These are phyloP conservation scores for Arthrinium puccinioides DNA, from an alignment of 2,329 filamentous ascomycete genomes.

Conservation along the genomic window DNA sequence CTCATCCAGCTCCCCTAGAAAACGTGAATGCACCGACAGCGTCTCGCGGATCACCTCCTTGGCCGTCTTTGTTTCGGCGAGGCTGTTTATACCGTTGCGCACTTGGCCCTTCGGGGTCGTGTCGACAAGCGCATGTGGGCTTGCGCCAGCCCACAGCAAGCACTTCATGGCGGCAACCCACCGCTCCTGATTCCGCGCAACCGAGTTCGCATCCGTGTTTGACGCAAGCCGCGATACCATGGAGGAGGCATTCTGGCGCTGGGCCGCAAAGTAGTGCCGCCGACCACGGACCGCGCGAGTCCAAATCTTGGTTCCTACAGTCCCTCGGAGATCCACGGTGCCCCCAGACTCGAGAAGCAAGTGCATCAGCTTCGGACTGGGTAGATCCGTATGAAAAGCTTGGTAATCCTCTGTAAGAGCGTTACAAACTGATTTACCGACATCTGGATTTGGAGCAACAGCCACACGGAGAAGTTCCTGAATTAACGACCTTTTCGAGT, in stretches of 20 bases:
- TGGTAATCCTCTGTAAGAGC: not conserved
- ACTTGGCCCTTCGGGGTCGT: not conserved
- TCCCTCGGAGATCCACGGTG: not conserved
- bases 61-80: not conserved
- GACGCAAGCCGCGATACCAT: conserved; percentile 12
- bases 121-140: conserved; percentile 2
- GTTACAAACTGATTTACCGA: not conserved
- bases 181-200: conserved; percentile 20
- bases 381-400: not conserved
- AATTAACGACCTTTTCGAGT: not conserved
- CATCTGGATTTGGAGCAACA: not conserved
- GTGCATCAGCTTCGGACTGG: not conserved
- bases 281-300: conserved; percentile 17
- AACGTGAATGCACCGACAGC: not conserved
- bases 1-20: not conserved
- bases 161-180: conserved; percentile 22
- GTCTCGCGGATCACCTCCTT: not conserved
- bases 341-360: not conserved
- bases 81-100: not conserved
- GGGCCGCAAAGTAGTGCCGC: conserved; percentile 20
- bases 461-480: not conserved
- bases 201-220: conserved; percentile 6
- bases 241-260: not conserved
- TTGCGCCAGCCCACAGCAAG: conserved; percentile 19
- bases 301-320: conserved; percentile 17